Base-by-base conservation (phyloP, 75 land plant genomes). In the Selaginella tamariscina region DNA sequence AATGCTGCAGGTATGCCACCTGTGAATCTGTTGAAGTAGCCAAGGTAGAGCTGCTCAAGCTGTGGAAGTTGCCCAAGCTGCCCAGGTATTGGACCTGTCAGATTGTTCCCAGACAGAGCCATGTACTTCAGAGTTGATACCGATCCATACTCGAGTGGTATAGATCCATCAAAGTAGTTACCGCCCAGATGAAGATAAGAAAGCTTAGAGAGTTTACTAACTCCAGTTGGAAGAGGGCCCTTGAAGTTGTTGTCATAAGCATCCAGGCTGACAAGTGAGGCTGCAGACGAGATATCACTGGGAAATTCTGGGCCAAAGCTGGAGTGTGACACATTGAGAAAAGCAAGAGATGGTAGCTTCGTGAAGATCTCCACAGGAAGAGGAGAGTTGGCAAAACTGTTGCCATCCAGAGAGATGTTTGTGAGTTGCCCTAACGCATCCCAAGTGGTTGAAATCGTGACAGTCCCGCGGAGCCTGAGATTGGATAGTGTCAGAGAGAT, bases 161-260 rank as follows among this genome's bases (percentile, higher is more conserved):
- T 76, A 2, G 59, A 62, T 0, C 91, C 88, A 0, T 68, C 30
- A n/a, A 93, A 81, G 26, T 20, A 30, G 73, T 86, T 93, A 33
- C 75, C 75, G 2, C 79, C 78, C 31, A 93, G 13, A 56, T 92
- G 70, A 27, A 92, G 70, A 0, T 59, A n/a, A 9, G 21, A 8
- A n/a, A 59, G 62, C 23, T 8, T 8, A 9, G 62, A 23, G 8
- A 59, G 62, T 8, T 2, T 8, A 29, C 31, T 0, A 60, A 70
- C 29, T 79, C 73, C 75, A 2, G 29, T 65, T 0, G 87, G 87
- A 0, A 80, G 74, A 9, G 65, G 32, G 64, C 81, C 83, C 26
- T 65, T 32, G 65, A 82, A 32, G 32, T 77, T 73, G 29, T 77
- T 86, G 55, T 56, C 29, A 0, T 24, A 71, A 54, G 67, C 55